Base-by-base conservation (phyloP, 768 basidiomycete genomes). In the Tulasnella sp. region DNA sequence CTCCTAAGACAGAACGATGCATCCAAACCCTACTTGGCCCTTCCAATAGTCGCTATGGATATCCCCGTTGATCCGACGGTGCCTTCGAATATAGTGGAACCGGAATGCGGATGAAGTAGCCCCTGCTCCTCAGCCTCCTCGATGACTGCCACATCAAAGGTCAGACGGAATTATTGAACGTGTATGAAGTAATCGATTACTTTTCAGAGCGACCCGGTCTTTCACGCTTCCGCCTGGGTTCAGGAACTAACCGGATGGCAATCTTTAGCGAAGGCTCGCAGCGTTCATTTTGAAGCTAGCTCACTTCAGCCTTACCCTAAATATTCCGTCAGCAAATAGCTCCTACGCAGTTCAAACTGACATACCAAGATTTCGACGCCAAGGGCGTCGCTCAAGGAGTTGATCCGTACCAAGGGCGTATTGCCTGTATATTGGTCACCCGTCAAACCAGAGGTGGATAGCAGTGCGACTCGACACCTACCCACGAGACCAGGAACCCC, bases 161-260 rank as follows among this genome's bases (percentile, higher is more conserved):
- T 81, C n/a, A 76, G 48, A 31, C 20, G 42, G 1, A n/a, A 37
- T 46, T 0, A 2, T 20, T 8, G 4, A 41, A 18, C 12, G 14
- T 44, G 5, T 64, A 74, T 24, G 83, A 9, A 69, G 14, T 0
- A 18, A 7, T 16, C 4, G 37, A 91, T 81, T 84, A 98, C 97
- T 95, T 85, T 92, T 90, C 81, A 98, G 85, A 0, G 97, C 97
- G n/a, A 99, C 97, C 42, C 98, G 91, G 85, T 99, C 98, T 85
- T 99, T 99, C 75, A 98, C 94, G 78, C 97, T 98, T 58, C 98
- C 98, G 37, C 97, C 97, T 0, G 98, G 97, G 86, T 99, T 99
- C 81, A 99, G 85, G 84, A 93, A 99, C 96, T 99, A 83, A 14
- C 77, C 79, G 40, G 80, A 69, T 77, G 73, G 79, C 46, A 60